phyloP scores from a whole-genome alignment of 768 basidiomycete genomes.

The Russula griseocarnosa region DNA sequence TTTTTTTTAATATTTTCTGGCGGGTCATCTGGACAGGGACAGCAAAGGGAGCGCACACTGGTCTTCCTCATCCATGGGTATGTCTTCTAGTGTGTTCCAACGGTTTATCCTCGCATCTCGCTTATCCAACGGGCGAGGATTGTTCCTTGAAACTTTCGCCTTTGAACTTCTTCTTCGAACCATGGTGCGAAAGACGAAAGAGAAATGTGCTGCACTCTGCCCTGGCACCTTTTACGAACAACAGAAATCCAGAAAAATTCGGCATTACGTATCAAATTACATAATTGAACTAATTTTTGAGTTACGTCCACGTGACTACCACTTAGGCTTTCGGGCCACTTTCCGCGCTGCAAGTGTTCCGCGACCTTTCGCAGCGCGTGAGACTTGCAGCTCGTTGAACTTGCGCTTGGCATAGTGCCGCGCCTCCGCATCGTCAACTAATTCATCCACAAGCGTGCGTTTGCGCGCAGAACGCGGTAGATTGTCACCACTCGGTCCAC shows the following conservation, averaged over 20 bases:
- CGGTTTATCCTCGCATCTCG: slow-evolving; percentile 52
- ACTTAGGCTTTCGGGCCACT: slow-evolving; percentile 60
- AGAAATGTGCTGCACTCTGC: not conserved
- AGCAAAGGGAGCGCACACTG: slow-evolving; percentile 50
- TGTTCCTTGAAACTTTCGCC: slow-evolving; percentile 26
- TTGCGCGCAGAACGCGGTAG: slow-evolving; percentile 67
- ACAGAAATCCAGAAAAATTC: not conserved
- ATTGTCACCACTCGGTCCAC: slow-evolving; percentile 63
- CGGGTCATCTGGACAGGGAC: not conserved
- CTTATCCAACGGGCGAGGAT: slow-evolving; percentile 48
- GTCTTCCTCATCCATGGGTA: slow-evolving; percentile 76
- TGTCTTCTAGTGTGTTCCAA: slow-evolving; percentile 65
- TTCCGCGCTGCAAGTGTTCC: slow-evolving; percentile 66
- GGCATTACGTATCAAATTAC: slow-evolving; percentile 6
- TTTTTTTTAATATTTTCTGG: not conserved
- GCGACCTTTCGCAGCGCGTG: slow-evolving; percentile 63
- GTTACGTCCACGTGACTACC: slow-evolving; percentile 41
- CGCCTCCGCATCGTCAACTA: slow-evolving; percentile 84
- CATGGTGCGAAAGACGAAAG: slow-evolving; percentile 14
- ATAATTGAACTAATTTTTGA: slow-evolving; percentile 4
- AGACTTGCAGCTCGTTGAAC: slow-evolving; percentile 71
- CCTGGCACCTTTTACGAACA: too few species aligned
- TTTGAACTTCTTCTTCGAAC: slow-evolving; percentile 18
- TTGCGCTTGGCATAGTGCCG: slow-evolving; percentile 89
- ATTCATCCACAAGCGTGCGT: slow-evolving; percentile 80